Percentiles rank a stretch among this genome's conserved stretches.
phyloP scores from a whole-genome alignment of 2,329 filamentous ascomycete species.

The Calonectria crousiana region DNA sequence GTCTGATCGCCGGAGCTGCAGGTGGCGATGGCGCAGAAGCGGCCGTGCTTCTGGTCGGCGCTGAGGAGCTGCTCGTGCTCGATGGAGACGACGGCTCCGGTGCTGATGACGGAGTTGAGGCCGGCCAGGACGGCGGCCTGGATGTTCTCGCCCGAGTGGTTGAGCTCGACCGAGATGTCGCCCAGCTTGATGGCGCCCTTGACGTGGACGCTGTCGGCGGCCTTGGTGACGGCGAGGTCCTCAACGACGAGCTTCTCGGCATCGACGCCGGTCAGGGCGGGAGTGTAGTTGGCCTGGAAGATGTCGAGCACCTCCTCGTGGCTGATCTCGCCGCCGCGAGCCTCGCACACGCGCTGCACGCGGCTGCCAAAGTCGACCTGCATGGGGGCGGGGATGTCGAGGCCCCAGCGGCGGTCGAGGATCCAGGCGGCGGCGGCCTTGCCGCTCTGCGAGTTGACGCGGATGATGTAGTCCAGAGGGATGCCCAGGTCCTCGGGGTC shows the following conservation, averaged over 20 bases:
- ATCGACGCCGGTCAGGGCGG: constrained; percentile 50
- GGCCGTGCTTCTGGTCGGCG: background rate
- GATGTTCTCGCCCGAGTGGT: background rate
- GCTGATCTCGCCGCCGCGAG: constrained; percentile 84
- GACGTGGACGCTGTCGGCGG: background rate
- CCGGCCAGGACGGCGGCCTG: background rate
- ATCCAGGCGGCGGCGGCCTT: constrained; percentile 97
- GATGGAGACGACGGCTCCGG: background rate
- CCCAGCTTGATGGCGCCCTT: constrained; percentile 9
- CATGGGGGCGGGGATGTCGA: constrained; percentile 92
- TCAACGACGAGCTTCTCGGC: constrained; percentile 2
- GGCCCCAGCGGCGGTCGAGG: constrained; percentile 86
- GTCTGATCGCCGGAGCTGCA: constrained; percentile 1
- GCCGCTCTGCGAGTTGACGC: constrained; percentile 97
- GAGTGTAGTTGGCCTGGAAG: constrained; percentile 89
- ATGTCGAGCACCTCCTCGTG: constrained; percentile 86
- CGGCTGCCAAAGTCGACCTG: constrained; percentile 92
- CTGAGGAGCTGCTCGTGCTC: constrained; percentile 3
- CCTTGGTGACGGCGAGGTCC: background rate
- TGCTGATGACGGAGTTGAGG: constrained; percentile 6
- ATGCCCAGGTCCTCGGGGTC: constrained; percentile 94
- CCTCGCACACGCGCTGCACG: constrained; percentile 85
- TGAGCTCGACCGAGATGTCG: background rate
- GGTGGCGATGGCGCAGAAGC: constrained; percentile 9
- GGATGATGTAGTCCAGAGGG: constrained; percentile 97